phyloP scores from a whole-genome alignment of 2,329 filamentous ascomycete genomes.

The Epicoccum nigrum region DNA sequence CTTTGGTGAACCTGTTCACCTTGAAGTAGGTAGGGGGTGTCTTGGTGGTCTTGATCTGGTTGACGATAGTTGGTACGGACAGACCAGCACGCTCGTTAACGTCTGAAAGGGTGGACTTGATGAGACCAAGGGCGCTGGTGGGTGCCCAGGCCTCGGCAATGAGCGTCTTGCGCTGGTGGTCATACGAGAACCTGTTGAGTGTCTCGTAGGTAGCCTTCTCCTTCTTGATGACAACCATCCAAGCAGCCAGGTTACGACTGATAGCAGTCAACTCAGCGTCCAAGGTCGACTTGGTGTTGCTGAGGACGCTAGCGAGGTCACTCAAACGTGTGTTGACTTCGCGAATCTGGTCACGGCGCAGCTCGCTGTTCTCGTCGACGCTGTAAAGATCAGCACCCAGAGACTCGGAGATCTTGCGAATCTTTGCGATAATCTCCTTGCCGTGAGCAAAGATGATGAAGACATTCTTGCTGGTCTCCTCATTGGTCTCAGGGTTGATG shows the following conservation, averaged over 20 bases:
- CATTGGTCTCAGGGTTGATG: slow-evolving; percentile 89
- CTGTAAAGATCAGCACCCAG: slow-evolving; percentile 95
- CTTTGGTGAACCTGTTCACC: slow-evolving; percentile 98
- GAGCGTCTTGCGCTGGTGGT: slow-evolving; percentile 90
- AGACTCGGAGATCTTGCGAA: slow-evolving; percentile 97
- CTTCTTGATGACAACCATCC: slow-evolving; percentile 98
- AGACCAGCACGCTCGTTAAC: slow-evolving; percentile 95
- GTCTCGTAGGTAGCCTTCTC: slow-evolving; percentile 98
- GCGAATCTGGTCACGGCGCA: slow-evolving; percentile 93
- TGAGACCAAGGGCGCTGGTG: slow-evolving; percentile 84
- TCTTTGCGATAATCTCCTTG: slow-evolving; percentile 98
- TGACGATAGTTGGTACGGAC: slow-evolving; percentile 98
- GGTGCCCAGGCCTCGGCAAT: slow-evolving; percentile 99
- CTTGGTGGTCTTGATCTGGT: slow-evolving; percentile 96
- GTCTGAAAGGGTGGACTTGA: slow-evolving; percentile 92
- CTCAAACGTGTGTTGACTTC: slow-evolving; percentile 94
- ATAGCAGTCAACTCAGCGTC: slow-evolving; percentile 94
- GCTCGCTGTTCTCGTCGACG: slow-evolving; percentile 95
- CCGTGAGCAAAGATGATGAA: slow-evolving; percentile 99
- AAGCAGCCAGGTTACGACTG: slow-evolving; percentile 87
- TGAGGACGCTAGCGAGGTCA: slow-evolving; percentile 89
- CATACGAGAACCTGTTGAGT: slow-evolving; percentile 95
- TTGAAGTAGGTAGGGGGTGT: slow-evolving; percentile 96
- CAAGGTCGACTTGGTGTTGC: slow-evolving; percentile 93
- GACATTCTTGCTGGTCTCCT: slow-evolving; percentile 93